Evolutionary conservation across 257 asterid genomes (phyloP), one percentile per base, ranked within the genome.

Genomic region (Coffea eugenioides): DNA sequence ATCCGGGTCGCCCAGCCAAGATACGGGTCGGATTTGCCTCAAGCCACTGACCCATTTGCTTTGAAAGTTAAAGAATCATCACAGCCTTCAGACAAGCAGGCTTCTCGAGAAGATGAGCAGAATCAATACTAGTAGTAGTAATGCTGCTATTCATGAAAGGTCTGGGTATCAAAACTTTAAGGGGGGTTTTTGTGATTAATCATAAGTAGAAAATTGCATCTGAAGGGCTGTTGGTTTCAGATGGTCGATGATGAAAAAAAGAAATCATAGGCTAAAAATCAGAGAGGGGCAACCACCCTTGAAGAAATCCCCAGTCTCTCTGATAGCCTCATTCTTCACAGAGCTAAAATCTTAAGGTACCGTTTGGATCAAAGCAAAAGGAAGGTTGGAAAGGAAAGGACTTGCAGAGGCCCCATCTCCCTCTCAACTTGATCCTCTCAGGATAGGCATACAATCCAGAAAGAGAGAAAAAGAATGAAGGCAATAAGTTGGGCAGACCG

Each of bases 241-340:
- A 39, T 39, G 43, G 43, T 39, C 5, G 43, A 39, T 39, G 43
- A 39, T 39, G 43, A 39, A 39, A 39, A 39, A 64, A 48, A 59
- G 74, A 83, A 69, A 74, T 83, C 86, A 79, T 64, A 0, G 77
- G 79, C 61, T 5, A 14, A 54, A 27, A 7, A 59, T 1, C 54
- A 43, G 80, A 78, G 80, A 77, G 85, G 84, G 80, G 85, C 81
- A 78, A 81, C 85, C 82, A 71, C 87, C 87, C 87, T 78, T 15
- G 5, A 39, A 52, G 73, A 78, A 82, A 78, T 16, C 74, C 77
- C 87, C 79, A 11, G 5, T 56, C 62, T 25, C 59, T 62, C 83
- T 74, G 71, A 52, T 0, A 3, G 18, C 69, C 69, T 64, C 69
- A 64, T 25, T 64, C 69, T 62, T 64, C 59, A 52, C 5, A 13